Evolutionary conservation across 2,329 filamentous ascomycete genomes (phyloP).

Genomic region (Apiospora saccharicola): DNA sequence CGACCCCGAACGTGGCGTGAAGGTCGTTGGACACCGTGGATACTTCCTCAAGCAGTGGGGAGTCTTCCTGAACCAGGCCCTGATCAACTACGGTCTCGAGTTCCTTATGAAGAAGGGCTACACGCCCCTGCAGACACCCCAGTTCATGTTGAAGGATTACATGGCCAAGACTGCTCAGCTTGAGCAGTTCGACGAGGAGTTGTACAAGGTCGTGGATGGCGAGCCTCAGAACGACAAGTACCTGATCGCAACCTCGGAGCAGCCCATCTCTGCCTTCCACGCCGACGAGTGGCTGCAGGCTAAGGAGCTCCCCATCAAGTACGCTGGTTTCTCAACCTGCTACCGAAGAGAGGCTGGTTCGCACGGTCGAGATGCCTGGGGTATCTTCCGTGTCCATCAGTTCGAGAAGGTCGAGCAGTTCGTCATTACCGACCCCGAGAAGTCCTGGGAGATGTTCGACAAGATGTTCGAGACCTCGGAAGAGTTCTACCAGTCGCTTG

Average conservation of each 20-base stretch:
- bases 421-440: constrained; percentile 75
- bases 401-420: constrained; percentile 82
- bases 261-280: constrained; percentile 92
- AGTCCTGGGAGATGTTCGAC: constrained; percentile 93
- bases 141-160: constrained; percentile 93
- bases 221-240: constrained; percentile 83
- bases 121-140: constrained; percentile 83
- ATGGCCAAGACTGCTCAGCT: constrained; percentile 99
- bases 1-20: constrained; percentile 90
- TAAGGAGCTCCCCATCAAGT: constrained; percentile 88
- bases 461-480: constrained; percentile 91
- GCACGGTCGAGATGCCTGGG: constrained; percentile 94
- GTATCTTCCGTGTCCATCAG: constrained; percentile 96
- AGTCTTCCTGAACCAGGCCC: constrained; percentile 88
- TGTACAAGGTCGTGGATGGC: constrained; percentile 89
- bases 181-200: constrained; percentile 95
- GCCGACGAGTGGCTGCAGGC: constrained; percentile 91
- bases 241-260: constrained; percentile 83
- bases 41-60: constrained; percentile 93
- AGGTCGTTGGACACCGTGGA: constrained; percentile 92
- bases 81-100: constrained; percentile 94
- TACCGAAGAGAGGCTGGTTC: constrained; percentile 95
- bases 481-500: constrained; percentile 92
- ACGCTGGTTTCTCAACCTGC: constrained; percentile 91
- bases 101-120: constrained; percentile 85